A percentile compares a stretch with the other conserved stretches of the same genome.
Evolutionary conservation across 495 filamentous ascomycete species (phyloP).

Genomic region (Daldinia childiae): DNA sequence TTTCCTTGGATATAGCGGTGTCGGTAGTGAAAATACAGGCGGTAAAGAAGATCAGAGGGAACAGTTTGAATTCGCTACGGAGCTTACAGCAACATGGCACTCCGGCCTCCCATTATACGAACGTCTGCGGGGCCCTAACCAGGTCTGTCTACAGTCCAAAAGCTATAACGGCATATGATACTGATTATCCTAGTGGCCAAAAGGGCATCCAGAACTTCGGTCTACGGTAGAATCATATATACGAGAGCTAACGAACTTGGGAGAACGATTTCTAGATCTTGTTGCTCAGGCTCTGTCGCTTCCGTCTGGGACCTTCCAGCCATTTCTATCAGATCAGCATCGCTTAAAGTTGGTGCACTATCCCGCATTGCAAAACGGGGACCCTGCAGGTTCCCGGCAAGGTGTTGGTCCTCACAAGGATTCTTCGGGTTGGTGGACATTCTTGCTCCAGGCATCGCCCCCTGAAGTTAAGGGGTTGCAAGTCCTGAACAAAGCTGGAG

Average conservation of each 20-base stretch:
- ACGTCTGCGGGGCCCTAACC: conserved; percentile 63
- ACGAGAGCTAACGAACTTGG: conserved; percentile 55
- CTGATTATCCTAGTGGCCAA: conserved; percentile 43
- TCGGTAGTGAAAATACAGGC: conserved; percentile 61
- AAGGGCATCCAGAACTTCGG: conserved; percentile 26
- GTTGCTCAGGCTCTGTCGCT: conserved; percentile 59
- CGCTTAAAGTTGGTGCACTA: conserved; percentile 65
- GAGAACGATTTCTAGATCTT: conserved; percentile 59
- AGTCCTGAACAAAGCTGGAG: conserved; percentile 57
- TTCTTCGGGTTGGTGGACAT: conserved; percentile 66
- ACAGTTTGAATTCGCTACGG: conserved; percentile 66
- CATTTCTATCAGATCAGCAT: conserved; percentile 63
- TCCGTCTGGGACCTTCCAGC: conserved; percentile 55
- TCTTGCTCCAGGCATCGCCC: conserved; percentile 61
- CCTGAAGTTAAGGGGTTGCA: conserved; percentile 58
- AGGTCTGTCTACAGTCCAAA: conserved; percentile 37
- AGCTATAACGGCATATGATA: background rate
- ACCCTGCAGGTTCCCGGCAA: conserved; percentile 43
- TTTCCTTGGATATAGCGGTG: conserved; percentile 63
- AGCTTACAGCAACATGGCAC: conserved; percentile 53
- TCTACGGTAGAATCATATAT: conserved; percentile 56
- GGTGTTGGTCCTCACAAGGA: conserved; percentile 67
- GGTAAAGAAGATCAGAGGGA: conserved; percentile 61
- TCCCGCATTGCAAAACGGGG: conserved; percentile 42
- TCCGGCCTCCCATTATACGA: conserved; percentile 54